Conservation (phyloP, 352 stramenopile species). For the Aphanomyces astaci region DNA sequence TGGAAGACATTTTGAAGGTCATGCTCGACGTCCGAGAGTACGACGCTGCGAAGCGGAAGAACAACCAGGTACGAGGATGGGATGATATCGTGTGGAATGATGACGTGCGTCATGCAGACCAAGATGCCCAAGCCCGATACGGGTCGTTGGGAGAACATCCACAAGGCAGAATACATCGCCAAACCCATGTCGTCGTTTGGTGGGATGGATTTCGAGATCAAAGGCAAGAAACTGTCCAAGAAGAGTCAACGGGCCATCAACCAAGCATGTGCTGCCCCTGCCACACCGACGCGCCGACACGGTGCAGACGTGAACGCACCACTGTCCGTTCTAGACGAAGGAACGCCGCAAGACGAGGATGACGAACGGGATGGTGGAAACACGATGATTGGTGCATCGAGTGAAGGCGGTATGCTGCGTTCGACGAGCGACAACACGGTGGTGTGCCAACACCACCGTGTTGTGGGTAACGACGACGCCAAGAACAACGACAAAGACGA, state of each 20-base stretch:
- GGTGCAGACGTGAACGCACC: not conserved
- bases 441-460: not conserved
- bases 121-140: conserved; percentile 39
- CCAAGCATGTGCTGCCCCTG: not conserved
- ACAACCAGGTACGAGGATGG: conserved; percentile 24
- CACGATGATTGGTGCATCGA: too few relatives aligned
- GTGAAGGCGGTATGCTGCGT: too few relatives aligned
- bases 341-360: not conserved
- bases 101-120: not conserved
- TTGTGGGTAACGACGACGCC: not conserved
- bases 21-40: conserved; percentile 80
- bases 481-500: not conserved
- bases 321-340: not conserved
- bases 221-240: conserved; percentile 28
- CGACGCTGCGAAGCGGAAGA: conserved; percentile 36
- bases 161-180: conserved; percentile 51
- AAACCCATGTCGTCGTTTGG: conserved; percentile 58
- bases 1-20: conserved; percentile 83
- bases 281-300: not conserved
- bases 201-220: conserved; percentile 55
- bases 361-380: too few relatives aligned
- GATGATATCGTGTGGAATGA: not conserved
- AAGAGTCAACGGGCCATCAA: conserved; percentile 15
- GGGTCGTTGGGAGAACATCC: conserved; percentile 53
- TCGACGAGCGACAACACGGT: too few relatives aligned